phyloP scores from a whole-genome alignment of 2,329 filamentous ascomycete species.

The Acarospora socialis region DNA sequence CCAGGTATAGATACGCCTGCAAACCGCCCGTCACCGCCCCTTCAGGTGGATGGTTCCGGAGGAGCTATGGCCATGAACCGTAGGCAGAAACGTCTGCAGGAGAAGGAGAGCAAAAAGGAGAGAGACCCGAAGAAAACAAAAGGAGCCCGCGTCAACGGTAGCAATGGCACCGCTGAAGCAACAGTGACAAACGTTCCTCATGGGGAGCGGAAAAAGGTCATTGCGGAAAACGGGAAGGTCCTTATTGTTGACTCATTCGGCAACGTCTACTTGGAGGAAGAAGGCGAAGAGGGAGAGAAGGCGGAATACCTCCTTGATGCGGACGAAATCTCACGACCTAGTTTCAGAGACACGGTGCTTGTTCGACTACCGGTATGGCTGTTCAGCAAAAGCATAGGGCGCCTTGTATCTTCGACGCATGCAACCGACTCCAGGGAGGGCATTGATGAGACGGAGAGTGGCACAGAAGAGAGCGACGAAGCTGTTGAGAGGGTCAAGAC shows the following conservation, averaged over 20 bases:
- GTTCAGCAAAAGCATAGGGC: slow-evolving; percentile 38
- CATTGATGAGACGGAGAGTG: no score
- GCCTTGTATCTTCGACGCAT: no score
- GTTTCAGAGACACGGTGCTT: slow-evolving; percentile 68
- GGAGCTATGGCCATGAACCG: slow-evolving; percentile 56
- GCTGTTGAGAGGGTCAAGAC: no score
- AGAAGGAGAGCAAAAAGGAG: slow-evolving; percentile 65
- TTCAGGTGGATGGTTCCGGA: slow-evolving; percentile 33
- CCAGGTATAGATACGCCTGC: slow-evolving; percentile 46
- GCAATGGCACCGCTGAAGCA: slow-evolving; percentile 14
- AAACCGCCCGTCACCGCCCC: slow-evolving; percentile 32
- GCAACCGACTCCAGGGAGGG: no score
- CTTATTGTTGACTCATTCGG: slow-evolving; percentile 83
- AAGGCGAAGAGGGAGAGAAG: slow-evolving; percentile 70
- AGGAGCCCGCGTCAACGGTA: slow-evolving; percentile 14
- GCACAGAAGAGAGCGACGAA: no score
- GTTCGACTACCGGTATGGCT: slow-evolving; percentile 63
- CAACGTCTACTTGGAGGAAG: slow-evolving; percentile 88
- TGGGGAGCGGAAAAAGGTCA: slow-evolving; percentile 71
- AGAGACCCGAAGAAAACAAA: slow-evolving; percentile 43
- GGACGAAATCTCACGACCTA: slow-evolving; percentile 64
- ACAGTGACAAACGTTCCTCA: slow-evolving; percentile 38
- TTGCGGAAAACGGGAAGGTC: slow-evolving; percentile 90
- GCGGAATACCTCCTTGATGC: slow-evolving; percentile 82
- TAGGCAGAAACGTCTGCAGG: slow-evolving; percentile 78